phyloP scores from a whole-genome alignment of 331 rosid genomes.

The Prunus yedoensis region DNA sequence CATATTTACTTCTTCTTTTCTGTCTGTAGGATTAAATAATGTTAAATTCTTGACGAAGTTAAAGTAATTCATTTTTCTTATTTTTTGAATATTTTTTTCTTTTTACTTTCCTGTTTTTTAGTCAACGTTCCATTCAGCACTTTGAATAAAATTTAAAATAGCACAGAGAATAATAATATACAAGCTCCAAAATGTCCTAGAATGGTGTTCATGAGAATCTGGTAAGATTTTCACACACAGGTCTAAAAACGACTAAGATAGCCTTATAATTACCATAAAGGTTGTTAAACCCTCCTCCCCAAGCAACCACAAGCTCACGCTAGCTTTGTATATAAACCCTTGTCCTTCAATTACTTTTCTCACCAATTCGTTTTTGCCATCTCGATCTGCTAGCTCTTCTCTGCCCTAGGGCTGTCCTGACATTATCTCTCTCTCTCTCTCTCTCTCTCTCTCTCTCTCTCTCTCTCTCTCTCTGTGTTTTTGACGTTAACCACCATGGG shows the following conservation, averaged over 20 bases:
- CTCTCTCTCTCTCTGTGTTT: background rate
- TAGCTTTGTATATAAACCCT: background rate
- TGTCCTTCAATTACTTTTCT: background rate
- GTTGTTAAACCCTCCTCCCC: background rate
- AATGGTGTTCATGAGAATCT: background rate
- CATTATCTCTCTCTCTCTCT: background rate
- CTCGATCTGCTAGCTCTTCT: background rate
- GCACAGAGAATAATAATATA: background rate
- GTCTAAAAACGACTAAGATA: background rate
- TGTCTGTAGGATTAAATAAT: no score
- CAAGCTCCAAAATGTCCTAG: background rate
- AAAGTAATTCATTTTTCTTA: background rate
- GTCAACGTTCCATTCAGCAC: background rate
- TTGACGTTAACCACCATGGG: conserved; percentile 20
- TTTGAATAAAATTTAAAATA: background rate
- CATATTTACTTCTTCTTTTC: background rate
- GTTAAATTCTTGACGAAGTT: background rate
- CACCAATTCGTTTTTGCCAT: background rate
- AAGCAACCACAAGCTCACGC: background rate
- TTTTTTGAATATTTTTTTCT: background rate
- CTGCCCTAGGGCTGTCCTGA: background rate
- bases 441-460: no score
- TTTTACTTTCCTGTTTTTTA: background rate
- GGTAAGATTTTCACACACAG: background rate
- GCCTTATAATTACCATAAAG: background rate